Percentiles rank a stretch among this genome's conserved stretches.
Evolutionary conservation across 2,329 filamentous ascomycete species (phyloP).

Genomic region (Bipolaris bicolor): DNA sequence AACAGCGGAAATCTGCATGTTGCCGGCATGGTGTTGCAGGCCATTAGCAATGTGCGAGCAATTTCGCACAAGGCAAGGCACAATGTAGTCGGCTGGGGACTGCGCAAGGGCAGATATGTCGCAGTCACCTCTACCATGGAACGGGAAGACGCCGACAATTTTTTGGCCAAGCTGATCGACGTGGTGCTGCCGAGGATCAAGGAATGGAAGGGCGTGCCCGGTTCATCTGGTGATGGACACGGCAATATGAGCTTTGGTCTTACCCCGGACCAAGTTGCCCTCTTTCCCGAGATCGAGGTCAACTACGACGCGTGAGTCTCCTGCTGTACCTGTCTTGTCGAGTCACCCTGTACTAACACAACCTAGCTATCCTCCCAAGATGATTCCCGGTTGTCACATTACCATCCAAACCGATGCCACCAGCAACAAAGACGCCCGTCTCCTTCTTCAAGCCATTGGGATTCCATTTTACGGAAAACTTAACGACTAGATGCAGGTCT

Average conservation of each 20-base stretch:
- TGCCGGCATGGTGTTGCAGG: conserved; percentile 81
- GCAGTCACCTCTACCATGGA: conserved; percentile 78
- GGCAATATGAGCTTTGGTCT: conserved; percentile 90
- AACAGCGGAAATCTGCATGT: conserved; percentile 80
- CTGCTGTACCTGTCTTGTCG: not conserved
- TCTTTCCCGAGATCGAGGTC: conserved; percentile 92
- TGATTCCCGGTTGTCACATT: conserved; percentile 86
- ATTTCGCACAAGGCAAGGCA: conserved; percentile 71
- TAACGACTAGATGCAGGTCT: conserved; percentile 32
- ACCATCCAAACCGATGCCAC: conserved; percentile 83
- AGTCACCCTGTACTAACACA: conserved; percentile 14
- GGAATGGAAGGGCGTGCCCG: conserved; percentile 85
- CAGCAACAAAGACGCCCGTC: conserved; percentile 81
- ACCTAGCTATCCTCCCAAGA: conserved; percentile 66
- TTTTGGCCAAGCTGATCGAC: conserved; percentile 87
- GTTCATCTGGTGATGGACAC: conserved; percentile 79
- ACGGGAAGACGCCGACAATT: conserved; percentile 85
- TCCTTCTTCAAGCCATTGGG: conserved; percentile 74
- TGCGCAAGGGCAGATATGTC: conserved; percentile 73
- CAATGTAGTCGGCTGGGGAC: conserved; percentile 76
- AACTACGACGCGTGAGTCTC: conserved; percentile 84
- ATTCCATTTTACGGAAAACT: conserved; percentile 84
- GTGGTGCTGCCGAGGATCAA: conserved; percentile 94
- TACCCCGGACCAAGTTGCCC: conserved; percentile 72
- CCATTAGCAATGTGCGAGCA: conserved; percentile 79